Conservation (phyloP, 129 eudicot species). For the Pulicaria dysenterica region DNA sequence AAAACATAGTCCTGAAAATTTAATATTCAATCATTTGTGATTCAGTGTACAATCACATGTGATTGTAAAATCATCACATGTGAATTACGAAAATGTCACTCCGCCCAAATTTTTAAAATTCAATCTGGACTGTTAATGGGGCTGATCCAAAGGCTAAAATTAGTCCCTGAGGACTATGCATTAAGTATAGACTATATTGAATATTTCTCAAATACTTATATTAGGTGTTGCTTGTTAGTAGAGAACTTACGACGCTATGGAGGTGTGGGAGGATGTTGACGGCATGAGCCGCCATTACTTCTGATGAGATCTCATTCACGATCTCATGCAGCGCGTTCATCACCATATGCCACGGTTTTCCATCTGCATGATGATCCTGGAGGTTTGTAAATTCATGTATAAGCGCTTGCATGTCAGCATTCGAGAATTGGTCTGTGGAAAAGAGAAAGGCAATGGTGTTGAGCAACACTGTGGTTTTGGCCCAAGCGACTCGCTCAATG, state of each 20-base stretch:
- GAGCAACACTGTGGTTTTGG: background rate
- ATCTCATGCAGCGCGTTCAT: background rate
- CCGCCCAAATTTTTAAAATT: too few relatives aligned
- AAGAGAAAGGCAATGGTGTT: background rate
- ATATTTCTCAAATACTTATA: too few relatives aligned
- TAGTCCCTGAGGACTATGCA: too few relatives aligned
- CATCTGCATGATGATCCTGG: background rate
- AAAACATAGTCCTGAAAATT: too few relatives aligned
- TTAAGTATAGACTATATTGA: too few relatives aligned
- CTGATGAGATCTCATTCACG: conserved; percentile 1
- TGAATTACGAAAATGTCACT: too few relatives aligned
- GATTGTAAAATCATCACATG: too few relatives aligned
- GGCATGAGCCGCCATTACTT: background rate
- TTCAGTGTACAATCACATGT: too few relatives aligned
- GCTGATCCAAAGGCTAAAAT: too few relatives aligned
- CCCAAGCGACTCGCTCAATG: conserved; percentile 23
- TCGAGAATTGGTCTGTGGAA: background rate
- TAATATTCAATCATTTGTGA: too few relatives aligned
- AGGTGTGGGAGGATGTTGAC: background rate
- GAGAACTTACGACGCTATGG: conserved; percentile 9
- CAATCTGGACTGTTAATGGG: too few relatives aligned
- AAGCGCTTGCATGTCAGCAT: background rate
- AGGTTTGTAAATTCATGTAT: background rate
- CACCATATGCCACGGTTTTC: conserved; percentile 9
- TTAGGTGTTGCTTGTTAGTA: background rate